Evolutionary conservation across 345 rosid species (phyloP).

Genomic region (Theobroma cacao): DNA sequence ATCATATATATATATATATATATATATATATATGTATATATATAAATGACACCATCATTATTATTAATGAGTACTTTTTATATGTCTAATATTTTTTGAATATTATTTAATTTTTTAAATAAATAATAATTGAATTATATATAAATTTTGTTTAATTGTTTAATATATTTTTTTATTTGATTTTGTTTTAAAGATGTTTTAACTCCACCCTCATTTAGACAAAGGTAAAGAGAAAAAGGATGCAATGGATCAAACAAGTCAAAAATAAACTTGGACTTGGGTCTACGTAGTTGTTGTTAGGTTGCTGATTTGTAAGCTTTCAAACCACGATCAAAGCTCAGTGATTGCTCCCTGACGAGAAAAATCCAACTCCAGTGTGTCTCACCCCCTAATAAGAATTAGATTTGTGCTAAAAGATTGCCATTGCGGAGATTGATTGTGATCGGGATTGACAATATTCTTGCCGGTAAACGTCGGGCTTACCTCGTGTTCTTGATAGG

Average conservation of each 20-base stretch:
- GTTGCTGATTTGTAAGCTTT: background rate
- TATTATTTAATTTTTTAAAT: no score
- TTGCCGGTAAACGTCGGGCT: background rate
- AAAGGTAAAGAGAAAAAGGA: background rate
- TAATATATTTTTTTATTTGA: no score
- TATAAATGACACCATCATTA: no score
- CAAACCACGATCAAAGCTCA: background rate
- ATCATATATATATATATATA: no score
- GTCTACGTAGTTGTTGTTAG: slow-evolving; percentile 8
- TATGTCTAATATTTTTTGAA: no score
- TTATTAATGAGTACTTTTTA: no score
- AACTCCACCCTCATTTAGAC: no score
- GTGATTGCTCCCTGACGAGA: background rate
- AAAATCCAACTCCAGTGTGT: background rate
- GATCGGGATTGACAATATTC: background rate
- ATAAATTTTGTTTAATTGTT: no score
- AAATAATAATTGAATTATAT: no score
- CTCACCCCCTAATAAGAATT: background rate
- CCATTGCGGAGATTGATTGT: background rate
- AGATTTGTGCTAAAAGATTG: background rate
- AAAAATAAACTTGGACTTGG: background rate
- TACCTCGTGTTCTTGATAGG: no score
- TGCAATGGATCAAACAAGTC: background rate
- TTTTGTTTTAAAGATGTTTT: no score
- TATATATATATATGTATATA: no score